Percentiles rank a stretch among this genome's conserved stretches.
phyloP scores from a whole-genome alignment of 495 filamentous ascomycete genomes.

The Penicillium ucsense region DNA sequence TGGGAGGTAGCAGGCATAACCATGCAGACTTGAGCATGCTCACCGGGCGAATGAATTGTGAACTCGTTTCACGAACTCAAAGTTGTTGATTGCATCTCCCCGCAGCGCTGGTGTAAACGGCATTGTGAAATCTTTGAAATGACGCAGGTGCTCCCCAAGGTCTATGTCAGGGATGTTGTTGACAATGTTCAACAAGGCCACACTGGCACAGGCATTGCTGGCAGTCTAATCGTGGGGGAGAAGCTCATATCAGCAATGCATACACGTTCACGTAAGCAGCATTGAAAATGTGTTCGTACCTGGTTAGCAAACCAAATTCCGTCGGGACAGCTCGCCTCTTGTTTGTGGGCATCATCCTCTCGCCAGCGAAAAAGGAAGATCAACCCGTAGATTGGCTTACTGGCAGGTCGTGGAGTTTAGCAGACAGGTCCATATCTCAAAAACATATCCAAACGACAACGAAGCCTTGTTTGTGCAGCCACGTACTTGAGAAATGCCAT shows the following conservation, averaged over 20 bases:
- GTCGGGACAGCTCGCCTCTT: constrained; percentile 51
- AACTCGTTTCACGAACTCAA: constrained; percentile 64
- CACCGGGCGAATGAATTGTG: constrained; percentile 86
- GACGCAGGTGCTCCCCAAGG: constrained; percentile 54
- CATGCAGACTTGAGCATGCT: not conserved
- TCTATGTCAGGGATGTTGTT: constrained; percentile 63
- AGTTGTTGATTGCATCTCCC: constrained; percentile 63
- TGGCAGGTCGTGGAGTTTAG: constrained; percentile 8
- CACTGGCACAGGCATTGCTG: constrained; percentile 75
- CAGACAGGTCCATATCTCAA: no score
- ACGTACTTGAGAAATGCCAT: constrained; percentile 56
- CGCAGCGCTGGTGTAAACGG: constrained; percentile 60
- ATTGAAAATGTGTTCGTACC: constrained; percentile 27
- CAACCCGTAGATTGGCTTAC: constrained; percentile 67
- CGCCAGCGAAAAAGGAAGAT: constrained; percentile 75
- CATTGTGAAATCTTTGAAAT: constrained; percentile 63
- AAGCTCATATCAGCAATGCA: no score
- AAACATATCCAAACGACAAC: no score
- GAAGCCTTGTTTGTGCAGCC: not conserved
- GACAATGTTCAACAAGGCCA: constrained; percentile 82
- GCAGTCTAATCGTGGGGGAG: constrained; percentile 44
- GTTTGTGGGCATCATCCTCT: constrained; percentile 46
- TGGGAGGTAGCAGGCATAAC: not conserved
- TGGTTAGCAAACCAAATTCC: constrained; percentile 94
- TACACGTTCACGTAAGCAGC: no score